Evolutionary conservation across 805 yeast genomes (phyloP).

Genomic region (Candida nemodendra): DNA sequence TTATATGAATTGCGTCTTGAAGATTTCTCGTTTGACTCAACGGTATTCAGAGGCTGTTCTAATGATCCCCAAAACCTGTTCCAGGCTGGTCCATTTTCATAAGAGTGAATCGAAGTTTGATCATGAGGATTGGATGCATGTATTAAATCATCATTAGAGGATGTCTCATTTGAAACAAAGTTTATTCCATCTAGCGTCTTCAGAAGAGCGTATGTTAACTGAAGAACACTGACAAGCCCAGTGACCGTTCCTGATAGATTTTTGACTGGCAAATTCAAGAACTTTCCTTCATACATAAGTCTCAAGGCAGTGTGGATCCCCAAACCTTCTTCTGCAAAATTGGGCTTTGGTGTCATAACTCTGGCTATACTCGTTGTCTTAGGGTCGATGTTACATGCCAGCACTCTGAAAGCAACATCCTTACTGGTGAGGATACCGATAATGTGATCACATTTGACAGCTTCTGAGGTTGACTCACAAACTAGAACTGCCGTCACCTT

Average conservation of each 20-base stretch:
- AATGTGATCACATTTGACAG: conserved; percentile 31
- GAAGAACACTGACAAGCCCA: conserved; percentile 45
- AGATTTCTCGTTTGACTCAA: conserved; percentile 23
- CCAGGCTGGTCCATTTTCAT: conserved; percentile 33
- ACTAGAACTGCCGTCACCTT: conserved; percentile 42
- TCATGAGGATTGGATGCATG: conserved; percentile 27
- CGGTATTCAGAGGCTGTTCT: conserved; percentile 29
- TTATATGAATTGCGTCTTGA: conserved; percentile 23
- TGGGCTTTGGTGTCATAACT: conserved; percentile 46
- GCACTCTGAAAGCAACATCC: conserved; percentile 43
- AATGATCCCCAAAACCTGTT: conserved; percentile 33
- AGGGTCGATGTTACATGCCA: conserved; percentile 38
- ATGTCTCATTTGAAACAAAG: conserved; percentile 20
- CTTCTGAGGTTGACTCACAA: conserved; percentile 25
- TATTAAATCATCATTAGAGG: conserved; percentile 32
- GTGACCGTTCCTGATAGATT: conserved; percentile 30
- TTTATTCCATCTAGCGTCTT: conserved; percentile 33
- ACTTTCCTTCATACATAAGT: conserved; percentile 47
- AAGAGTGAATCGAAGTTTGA: conserved; percentile 11
- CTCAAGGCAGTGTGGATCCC: conserved; percentile 44
- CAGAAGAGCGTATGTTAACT: conserved; percentile 41
- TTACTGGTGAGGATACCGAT: conserved; percentile 48
- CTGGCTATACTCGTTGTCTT: conserved; percentile 38
- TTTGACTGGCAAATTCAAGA: conserved; percentile 42
- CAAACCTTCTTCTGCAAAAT: conserved; percentile 39